Evolutionary conservation across 306 rosid species (phyloP).

Genomic region (Senna siamea): DNA sequence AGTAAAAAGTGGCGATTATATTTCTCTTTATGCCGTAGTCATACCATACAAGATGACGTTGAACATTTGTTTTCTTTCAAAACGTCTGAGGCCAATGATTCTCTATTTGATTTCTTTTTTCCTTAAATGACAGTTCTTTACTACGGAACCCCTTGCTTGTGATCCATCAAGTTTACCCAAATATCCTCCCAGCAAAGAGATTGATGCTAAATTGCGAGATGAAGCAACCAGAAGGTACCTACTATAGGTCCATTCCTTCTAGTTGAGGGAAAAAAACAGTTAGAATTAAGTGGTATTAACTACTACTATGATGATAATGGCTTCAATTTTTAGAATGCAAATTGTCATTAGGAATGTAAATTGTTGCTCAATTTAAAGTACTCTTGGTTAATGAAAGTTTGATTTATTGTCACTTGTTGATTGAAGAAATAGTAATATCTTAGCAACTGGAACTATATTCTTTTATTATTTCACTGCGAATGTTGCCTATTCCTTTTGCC

Average conservation of each 20-base stretch:
- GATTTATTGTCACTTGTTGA: conserved; percentile 12
- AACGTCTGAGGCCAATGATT: conserved; percentile 24
- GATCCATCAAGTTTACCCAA: conserved; percentile 87
- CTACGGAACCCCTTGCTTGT: conserved; percentile 76
- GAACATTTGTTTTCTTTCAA: conserved; percentile 27
- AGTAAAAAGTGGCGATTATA: conserved; percentile 21
- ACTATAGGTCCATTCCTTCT: conserved; percentile 5
- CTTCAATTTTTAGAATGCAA: conserved; percentile 24
- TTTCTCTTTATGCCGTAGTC: conserved; percentile 22
- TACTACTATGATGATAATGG: conserved; percentile 2
- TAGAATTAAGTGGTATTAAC: background rate
- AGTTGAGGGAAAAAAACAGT: conserved; percentile 22
- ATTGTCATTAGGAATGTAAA: conserved; percentile 14
- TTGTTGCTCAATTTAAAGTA: conserved; percentile 27
- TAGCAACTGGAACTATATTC: conserved; percentile 7
- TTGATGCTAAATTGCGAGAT: conserved; percentile 73
- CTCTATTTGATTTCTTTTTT: conserved; percentile 31
- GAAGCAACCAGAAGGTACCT: conserved; percentile 75
- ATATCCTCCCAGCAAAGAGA: conserved; percentile 95
- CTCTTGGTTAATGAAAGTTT: conserved; percentile 3
- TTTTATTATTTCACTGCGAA: conserved; percentile 13
- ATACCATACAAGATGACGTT: conserved; percentile 20
- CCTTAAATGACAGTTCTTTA: conserved; percentile 66
- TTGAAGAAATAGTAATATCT: conserved; percentile 17
- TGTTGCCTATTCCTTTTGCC: conserved; percentile 14